Conservation (phyloP, 352 stramenopile genomes). For the Pythium monospermum region DNA sequence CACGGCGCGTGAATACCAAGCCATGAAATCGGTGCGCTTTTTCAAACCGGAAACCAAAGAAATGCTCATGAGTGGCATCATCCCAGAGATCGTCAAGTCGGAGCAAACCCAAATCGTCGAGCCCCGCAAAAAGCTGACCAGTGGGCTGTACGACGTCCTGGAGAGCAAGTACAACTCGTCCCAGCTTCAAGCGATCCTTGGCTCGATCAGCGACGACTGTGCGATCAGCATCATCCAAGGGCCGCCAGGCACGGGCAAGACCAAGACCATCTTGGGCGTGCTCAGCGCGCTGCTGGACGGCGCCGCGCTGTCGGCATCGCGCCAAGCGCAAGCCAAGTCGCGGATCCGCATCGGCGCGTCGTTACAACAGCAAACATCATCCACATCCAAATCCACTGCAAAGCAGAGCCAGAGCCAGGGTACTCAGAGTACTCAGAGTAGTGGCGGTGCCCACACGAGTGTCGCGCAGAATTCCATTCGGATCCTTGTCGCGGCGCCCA, state of each 20-base stretch:
- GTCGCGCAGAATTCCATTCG: conserved; percentile 60
- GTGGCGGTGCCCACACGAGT: too few species aligned
- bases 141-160: conserved; percentile 39
- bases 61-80: conserved; percentile 39
- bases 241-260: conserved; percentile 79
- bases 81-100: conserved; percentile 23
- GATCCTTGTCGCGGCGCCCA: conserved; percentile 69
- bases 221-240: conserved; percentile 77
- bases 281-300: conserved; percentile 71
- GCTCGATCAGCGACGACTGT: conserved; percentile 46
- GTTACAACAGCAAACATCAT: conserved; percentile 28
- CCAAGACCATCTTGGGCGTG: conserved; percentile 74
- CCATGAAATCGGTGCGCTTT: conserved; percentile 56
- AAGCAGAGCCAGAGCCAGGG: conserved; percentile 46
- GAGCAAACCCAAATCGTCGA: conserved; percentile 16
- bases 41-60: conserved; percentile 46
- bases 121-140: conserved; percentile 29
- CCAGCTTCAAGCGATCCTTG: conserved; percentile 67
- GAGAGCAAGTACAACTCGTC: conserved; percentile 66
- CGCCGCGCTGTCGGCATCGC: conserved; percentile 38
- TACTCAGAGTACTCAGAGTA: too few species aligned
- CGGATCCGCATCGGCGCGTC: conserved; percentile 72
- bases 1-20: conserved; percentile 76
- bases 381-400: conserved; percentile 4
- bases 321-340: conserved; percentile 47